These are phyloP conservation scores for Linderniella brevidens DNA, from an alignment of 257 asterid species.

Conservation along the genomic window DNA sequence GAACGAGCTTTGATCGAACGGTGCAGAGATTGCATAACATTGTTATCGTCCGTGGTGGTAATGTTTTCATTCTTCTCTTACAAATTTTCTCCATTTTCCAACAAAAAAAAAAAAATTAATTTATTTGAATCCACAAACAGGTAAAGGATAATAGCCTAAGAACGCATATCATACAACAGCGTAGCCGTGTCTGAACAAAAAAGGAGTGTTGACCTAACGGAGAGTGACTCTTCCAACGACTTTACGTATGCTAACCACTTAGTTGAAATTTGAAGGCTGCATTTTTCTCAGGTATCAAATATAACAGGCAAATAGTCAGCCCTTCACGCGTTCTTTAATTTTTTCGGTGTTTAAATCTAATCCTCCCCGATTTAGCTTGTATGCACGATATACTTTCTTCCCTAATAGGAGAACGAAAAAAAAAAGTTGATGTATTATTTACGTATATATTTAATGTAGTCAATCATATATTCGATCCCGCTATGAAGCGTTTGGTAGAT, in stretches of 20 bases:
- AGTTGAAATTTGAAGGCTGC: neutral
- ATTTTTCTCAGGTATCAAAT: neutral
- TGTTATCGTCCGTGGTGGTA: constrained; percentile 5
- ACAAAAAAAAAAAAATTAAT: no score
- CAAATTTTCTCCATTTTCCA: neutral
- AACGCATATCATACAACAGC: constrained; percentile 5
- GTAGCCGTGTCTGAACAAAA: neutral
- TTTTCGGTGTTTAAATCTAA: no score
- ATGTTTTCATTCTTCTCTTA: neutral
- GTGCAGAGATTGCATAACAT: constrained; percentile 2
- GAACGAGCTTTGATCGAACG: constrained; percentile 7
- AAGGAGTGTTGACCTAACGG: neutral
- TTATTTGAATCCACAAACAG: neutral
- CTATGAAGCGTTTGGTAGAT: no score
- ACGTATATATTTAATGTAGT: no score
- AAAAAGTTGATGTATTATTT: no score
- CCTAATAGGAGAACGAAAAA: no score
- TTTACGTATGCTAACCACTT: neutral
- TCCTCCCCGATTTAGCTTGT: no score
- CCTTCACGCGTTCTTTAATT: no score
- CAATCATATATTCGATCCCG: no score
- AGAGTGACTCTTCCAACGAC: neutral
- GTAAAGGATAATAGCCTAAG: constrained; percentile 6
- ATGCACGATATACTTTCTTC: no score
- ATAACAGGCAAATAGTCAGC: neutral